Conservation (phyloP, 106 monocot genomes). For the Ottelia alismoides region DNA sequence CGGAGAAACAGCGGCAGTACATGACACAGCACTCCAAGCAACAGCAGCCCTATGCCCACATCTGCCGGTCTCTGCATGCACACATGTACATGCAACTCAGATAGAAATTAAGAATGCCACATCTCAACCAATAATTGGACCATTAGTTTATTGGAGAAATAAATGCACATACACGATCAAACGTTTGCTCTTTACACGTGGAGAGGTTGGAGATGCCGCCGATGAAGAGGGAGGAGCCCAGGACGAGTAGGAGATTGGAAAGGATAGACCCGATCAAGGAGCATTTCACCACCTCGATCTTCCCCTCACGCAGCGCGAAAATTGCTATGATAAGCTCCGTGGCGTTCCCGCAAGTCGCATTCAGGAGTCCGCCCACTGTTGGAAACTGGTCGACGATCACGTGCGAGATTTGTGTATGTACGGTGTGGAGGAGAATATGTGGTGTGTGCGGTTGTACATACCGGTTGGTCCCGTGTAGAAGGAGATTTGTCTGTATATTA, state of each 20-base stretch:
- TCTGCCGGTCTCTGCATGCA: conserved; percentile 83
- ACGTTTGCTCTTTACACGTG: conserved; percentile 30
- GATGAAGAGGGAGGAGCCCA: conserved; percentile 62
- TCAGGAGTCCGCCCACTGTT: conserved; percentile 82
- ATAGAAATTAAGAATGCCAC: too few relatives aligned
- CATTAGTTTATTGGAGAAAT: too few relatives aligned
- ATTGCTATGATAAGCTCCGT: conserved; percentile 84
- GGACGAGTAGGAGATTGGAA: conserved; percentile 80
- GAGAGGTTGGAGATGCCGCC: conserved; percentile 57
- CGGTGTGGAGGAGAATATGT: too few relatives aligned
- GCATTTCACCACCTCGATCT: conserved; percentile 67
- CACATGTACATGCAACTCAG: too few relatives aligned
- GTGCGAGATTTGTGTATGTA: too few relatives aligned
- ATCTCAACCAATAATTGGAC: too few relatives aligned
- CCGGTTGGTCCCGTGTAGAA: conserved; percentile 74
- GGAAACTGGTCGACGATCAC: too few relatives aligned
- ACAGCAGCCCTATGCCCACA: conserved; percentile 46
- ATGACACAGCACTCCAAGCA: conserved; percentile 54
- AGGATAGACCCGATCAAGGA: conserved; percentile 69
- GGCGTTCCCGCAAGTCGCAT: conserved; percentile 79
- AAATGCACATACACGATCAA: too few relatives aligned
- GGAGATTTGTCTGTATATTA: conserved; percentile 57
- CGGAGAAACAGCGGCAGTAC: conserved; percentile 34
- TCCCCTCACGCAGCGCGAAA: conserved; percentile 36
- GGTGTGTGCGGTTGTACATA: conserved; percentile 19